These are phyloP conservation scores for Globisporangium iwayamae DNA, from an alignment of 352 stramenopile species.

Conservation along the genomic window DNA sequence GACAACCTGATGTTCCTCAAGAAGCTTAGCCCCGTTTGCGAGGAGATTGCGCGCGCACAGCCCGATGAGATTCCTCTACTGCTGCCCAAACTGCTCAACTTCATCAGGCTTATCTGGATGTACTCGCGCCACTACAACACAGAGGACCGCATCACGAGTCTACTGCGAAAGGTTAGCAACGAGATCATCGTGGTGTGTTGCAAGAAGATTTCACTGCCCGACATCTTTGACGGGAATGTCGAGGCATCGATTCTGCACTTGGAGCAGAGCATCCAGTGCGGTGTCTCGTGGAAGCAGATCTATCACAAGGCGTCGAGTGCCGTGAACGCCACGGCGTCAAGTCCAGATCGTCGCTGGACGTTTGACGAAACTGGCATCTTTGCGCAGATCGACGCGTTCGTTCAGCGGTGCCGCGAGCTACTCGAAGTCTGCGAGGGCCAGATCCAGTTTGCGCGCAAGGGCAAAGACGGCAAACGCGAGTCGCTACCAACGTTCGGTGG, in stretches of 20 bases:
- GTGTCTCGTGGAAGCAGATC: slow-evolving; percentile 91
- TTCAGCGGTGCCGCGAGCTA: slow-evolving; percentile 93
- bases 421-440: slow-evolving; percentile 94
- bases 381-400: slow-evolving; percentile 94
- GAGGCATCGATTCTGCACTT: slow-evolving; percentile 84
- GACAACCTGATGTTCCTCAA: slow-evolving; percentile 95
- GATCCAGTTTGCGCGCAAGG: slow-evolving; percentile 93
- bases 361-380: slow-evolving; percentile 96
- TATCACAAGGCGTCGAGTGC: slow-evolving; percentile 62
- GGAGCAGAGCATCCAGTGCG: slow-evolving; percentile 91
- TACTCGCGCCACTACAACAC: slow-evolving; percentile 94
- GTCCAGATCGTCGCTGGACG: slow-evolving; percentile 71
- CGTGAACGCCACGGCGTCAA: slow-evolving; percentile 52
- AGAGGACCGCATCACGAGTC: slow-evolving; percentile 89
- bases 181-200: slow-evolving; percentile 92
- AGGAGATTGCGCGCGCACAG: slow-evolving; percentile 81
- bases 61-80: slow-evolving; percentile 89
- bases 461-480: slow-evolving; percentile 54
- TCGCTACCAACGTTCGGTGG: slow-evolving; percentile 89
- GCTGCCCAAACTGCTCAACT: slow-evolving; percentile 89
- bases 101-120: slow-evolving; percentile 93
- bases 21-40: slow-evolving; percentile 88
- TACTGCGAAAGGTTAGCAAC: slow-evolving; percentile 94
- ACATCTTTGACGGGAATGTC: slow-evolving; percentile 94
- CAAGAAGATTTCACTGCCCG: slow-evolving; percentile 80